Evolutionary conservation across 345 rosid species (phyloP), one percentile per base, ranked within the genome.

Genomic region (Hibiscus tridactylites): DNA sequence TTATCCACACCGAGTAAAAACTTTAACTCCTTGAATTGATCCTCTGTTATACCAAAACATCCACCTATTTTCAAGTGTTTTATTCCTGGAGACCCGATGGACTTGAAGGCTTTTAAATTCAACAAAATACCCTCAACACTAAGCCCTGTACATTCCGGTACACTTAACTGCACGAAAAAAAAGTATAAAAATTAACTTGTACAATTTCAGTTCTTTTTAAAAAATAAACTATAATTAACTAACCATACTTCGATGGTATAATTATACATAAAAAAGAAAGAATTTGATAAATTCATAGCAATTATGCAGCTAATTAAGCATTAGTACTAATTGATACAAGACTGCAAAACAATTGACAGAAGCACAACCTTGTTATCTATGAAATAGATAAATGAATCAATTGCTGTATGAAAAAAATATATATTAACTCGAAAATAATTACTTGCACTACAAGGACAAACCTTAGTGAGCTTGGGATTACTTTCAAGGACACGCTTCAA

Each of bases 71-170:
- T 56, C 21, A 56, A 56, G 61, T 56, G 15, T 52, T 64, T 73
- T 53, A 73, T 73, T 64, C 75, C 63, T 0, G 50, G 52, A 19
- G 61, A 12, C 54, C 71, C 33, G 54, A 56, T 21, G 65, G 63
- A 64, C 70, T 37, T 44, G 54, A 56, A 56, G 61, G 61, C 52
- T 73, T 61, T 73, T 52, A 73, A 35, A 73, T 52, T 63, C 24
- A 28, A 52, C 33, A 73, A 53, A 13, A 73, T 63, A 7, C 75
- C 75, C 33, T 73, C 75, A 37, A 64, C n/a, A 73, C 62, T 73
- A 26, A 73, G 61, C 54, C 35, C 42, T 15, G 59, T 62, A 61
- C 75, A 73, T 52, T 67, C 75, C 9, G 75, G 61, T 21, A 73
- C 63, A 37, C 70, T 53, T 44, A 73, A 52, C 75, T 73, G 75